phyloP scores from a whole-genome alignment of 2,329 filamentous ascomycete species.

The Cadophora gregata region DNA sequence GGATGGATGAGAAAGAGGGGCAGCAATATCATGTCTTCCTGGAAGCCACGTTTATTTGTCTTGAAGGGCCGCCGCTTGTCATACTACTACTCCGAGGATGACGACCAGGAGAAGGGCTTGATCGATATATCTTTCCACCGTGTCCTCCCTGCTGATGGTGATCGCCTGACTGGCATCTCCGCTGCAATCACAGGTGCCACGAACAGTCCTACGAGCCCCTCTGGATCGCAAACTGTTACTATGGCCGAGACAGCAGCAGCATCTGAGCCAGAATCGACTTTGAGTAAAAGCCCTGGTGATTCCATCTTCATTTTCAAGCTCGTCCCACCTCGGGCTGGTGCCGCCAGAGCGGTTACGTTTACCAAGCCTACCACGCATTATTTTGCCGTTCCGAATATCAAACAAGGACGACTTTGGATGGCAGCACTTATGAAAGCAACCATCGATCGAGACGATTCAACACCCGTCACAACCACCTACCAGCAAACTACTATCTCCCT shows the following conservation, averaged over 20 bases:
- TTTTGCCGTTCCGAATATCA: constrained; percentile 91
- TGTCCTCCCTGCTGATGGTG: constrained; percentile 92
- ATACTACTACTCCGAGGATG: constrained; percentile 95
- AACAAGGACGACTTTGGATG: constrained; percentile 95
- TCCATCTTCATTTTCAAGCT: constrained; percentile 98
- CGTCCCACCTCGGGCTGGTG: constrained; percentile 83
- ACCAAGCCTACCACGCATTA: constrained; percentile 98
- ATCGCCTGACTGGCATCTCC: constrained; percentile 87
- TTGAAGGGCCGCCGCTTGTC: constrained; percentile 88
- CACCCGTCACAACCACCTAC: constrained; percentile 87
- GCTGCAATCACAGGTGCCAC: constrained; percentile 91
- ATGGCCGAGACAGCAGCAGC: constrained; percentile 52
- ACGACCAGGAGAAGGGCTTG: constrained; percentile 90
- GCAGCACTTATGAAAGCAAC: constrained; percentile 98
- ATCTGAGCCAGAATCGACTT: constrained; percentile 46
- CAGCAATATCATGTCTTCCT: constrained; percentile 93
- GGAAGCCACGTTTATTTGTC: constrained; percentile 96
- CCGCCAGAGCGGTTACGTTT: constrained; percentile 92
- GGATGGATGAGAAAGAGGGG: constrained; percentile 99
- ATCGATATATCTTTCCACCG: constrained; percentile 98
- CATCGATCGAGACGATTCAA: constrained; percentile 86
- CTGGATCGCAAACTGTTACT: constrained; percentile 54
- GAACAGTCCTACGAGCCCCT: constrained; percentile 60
- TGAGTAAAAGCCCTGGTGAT: constrained; percentile 55
- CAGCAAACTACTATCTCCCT: constrained; percentile 97